Percentiles rank a stretch among this genome's conserved stretches.
Conservation (phyloP, 352 stramenopile species). For the Phytopythium oedochilum region DNA sequence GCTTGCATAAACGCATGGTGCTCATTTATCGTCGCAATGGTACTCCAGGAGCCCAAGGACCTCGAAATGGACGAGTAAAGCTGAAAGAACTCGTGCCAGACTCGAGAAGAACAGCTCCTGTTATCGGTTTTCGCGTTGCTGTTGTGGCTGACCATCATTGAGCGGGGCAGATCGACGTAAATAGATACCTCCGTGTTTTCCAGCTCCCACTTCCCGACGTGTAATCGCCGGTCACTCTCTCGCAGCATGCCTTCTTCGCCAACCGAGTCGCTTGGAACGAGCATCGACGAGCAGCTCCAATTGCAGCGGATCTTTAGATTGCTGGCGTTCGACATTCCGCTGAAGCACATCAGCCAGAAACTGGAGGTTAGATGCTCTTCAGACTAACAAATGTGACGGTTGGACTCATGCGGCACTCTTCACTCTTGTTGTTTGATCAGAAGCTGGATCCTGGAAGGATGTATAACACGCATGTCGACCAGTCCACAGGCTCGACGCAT, state of each 20-base stretch:
- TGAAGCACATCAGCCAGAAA: conserved; percentile 55
- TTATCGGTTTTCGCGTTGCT: too few relatives aligned
- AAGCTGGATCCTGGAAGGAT: too few relatives aligned
- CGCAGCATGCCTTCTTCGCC: neutral
- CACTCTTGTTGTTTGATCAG: neutral
- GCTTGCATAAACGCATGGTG: neutral
- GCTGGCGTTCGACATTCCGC: conserved; percentile 58
- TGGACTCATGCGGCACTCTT: too few relatives aligned
- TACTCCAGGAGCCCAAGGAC: conserved; percentile 61
- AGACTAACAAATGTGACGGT: too few relatives aligned
- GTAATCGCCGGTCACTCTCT: neutral
- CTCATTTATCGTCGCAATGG: too few relatives aligned
- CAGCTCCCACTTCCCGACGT: neutral
- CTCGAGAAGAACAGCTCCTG: neutral
- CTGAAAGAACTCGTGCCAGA: too few relatives aligned
- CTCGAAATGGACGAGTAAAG: conserved; percentile 42
- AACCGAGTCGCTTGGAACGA: conserved; percentile 18
- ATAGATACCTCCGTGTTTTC: neutral
- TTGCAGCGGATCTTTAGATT: conserved; percentile 65
- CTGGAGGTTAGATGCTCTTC: too few relatives aligned
- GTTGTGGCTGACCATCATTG: too few relatives aligned
- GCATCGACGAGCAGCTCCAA: conserved; percentile 76
- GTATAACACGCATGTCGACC: too few relatives aligned
- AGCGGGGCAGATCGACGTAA: too few relatives aligned
- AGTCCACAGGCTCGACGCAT: neutral